Base-by-base conservation (phyloP, 163 green algal genomes). In the Chlamydomonas reinhardtii region DNA sequence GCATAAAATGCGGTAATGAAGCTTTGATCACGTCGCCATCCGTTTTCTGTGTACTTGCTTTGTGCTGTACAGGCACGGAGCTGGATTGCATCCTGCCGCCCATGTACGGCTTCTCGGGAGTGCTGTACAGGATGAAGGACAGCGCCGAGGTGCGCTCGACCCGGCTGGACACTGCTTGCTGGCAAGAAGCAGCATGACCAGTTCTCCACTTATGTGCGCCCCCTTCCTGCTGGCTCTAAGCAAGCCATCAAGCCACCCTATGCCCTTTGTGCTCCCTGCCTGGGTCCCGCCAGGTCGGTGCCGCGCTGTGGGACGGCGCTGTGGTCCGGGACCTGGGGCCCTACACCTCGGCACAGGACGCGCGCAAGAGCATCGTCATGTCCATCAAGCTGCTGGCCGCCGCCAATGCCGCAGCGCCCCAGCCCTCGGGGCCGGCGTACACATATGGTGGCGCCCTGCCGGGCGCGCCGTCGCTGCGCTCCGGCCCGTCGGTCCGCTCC, bases 51-150 rank as follows among this genome's bases (percentile, higher is more conserved):
- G n/a, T n/a, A n/a, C n/a, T n/a, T n/a, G n/a, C n/a, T n/a, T n/a
- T n/a, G n/a, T n/a, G n/a, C n/a, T n/a, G n/a, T n/a, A 22, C 78
- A 85, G 78, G 22, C 32, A 70, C 78, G 31, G 66, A 85, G 78
- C 48, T 85, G 31, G 78, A 85, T 48, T 70, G 78, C 78, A 37
- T 85, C 29, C 34, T 85, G 48, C 78, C 78, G 12, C 78, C 78
- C 19, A 20, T 59, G 48, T 29, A 77, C 68, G 78, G 78, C 66
- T 85, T 76, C 48, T 76, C 52, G 35, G 78, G 78, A 0, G 78
- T 85, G 48, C 66, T 85, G n/a, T 85, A 85, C 66, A 71, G 32
- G 15, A 19, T 37, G 0, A 25, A 71, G 9, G 78, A 52, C 31
- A 71, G 15, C 4, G 20, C 9, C 5, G 65, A 85, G 22, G 78